Evolutionary conservation across 2,329 filamentous ascomycete species (phyloP).

Genomic region (Thielaviopsis ethacetica): DNA sequence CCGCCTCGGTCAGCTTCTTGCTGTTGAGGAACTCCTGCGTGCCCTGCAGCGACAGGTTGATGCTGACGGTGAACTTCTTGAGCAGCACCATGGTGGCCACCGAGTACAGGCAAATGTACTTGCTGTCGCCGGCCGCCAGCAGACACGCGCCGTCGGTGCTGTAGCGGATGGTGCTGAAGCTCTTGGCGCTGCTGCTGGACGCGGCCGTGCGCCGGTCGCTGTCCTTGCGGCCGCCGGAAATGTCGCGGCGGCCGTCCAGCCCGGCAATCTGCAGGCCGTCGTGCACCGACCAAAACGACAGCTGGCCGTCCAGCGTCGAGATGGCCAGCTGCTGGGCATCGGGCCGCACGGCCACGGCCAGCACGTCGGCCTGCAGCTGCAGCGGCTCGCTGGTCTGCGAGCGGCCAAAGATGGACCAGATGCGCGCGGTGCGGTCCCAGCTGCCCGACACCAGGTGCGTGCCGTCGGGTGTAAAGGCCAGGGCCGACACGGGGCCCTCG

Average conservation of each 20-base stretch:
- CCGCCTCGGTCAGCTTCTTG: slow-evolving; percentile 77
- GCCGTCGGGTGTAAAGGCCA: slow-evolving; percentile 81
- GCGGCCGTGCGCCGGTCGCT: slow-evolving; percentile 81
- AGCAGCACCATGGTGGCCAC: slow-evolving; percentile 78
- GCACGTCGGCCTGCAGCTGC: slow-evolving; percentile 78
- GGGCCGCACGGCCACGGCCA: slow-evolving; percentile 72
- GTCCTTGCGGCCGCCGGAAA: slow-evolving; percentile 79
- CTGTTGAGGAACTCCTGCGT: slow-evolving; percentile 97
- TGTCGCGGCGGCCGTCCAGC: slow-evolving; percentile 78
- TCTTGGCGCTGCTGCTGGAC: slow-evolving; percentile 78
- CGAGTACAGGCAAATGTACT: slow-evolving; percentile 97
- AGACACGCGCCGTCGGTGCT: slow-evolving; percentile 85
- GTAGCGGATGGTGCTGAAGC: slow-evolving; percentile 75
- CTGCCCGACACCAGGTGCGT: slow-evolving; percentile 74
- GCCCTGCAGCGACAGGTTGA: slow-evolving; percentile 88
- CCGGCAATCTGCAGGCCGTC: slow-evolving; percentile 76
- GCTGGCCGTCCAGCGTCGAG: slow-evolving; percentile 80
- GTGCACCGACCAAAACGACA: slow-evolving; percentile 87
- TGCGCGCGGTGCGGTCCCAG: slow-evolving; percentile 88
- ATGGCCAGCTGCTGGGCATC: slow-evolving; percentile 85
- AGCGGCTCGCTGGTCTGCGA: slow-evolving; percentile 91
- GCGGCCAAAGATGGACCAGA: slow-evolving; percentile 90
- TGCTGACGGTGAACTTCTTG: slow-evolving; percentile 88
- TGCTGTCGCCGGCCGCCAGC: slow-evolving; percentile 86
- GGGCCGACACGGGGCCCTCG: slow-evolving; percentile 77